Evolutionary conservation across 176 grass and related monocot genomes (phyloP).

Genomic region (Guadua angustifolia): DNA sequence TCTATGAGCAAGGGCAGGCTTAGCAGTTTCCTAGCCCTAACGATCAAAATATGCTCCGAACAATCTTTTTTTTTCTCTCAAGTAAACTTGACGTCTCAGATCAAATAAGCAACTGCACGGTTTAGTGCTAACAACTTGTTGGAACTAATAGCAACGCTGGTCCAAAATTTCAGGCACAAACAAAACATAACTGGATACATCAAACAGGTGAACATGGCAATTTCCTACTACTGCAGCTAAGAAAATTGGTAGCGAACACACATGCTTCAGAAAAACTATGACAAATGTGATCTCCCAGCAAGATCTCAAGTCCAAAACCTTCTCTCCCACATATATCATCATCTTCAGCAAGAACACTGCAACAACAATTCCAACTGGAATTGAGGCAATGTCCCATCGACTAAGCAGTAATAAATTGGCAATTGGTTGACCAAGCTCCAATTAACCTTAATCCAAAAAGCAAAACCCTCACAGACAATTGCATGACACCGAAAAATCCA

Average conservation of each 20-base stretch:
- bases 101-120: neutral
- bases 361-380: neutral
- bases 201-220: constrained; percentile 20
- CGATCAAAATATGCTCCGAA: too few species aligned
- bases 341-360: neutral
- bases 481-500: neutral
- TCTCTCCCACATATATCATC: neutral
- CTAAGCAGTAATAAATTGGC: neutral
- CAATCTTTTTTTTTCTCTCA: too few species aligned
- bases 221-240: neutral
- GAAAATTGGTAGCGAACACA: neutral
- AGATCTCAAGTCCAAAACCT: constrained; percentile 21
- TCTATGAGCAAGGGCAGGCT: neutral
- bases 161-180: constrained; percentile 11
- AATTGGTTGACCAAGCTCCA: neutral
- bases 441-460: neutral
- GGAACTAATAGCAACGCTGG: neutral
- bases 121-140: constrained; percentile 8
- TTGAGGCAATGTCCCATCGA: constrained; percentile 9
- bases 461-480: neutral
- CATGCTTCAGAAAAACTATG: neutral
- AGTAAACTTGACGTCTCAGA: too few species aligned
- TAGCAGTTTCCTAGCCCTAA: too few species aligned
- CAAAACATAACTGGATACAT: neutral
- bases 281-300: neutral